phyloP scores from a whole-genome alignment of 495 filamentous ascomycete genomes.

The Xylaria scruposa region DNA sequence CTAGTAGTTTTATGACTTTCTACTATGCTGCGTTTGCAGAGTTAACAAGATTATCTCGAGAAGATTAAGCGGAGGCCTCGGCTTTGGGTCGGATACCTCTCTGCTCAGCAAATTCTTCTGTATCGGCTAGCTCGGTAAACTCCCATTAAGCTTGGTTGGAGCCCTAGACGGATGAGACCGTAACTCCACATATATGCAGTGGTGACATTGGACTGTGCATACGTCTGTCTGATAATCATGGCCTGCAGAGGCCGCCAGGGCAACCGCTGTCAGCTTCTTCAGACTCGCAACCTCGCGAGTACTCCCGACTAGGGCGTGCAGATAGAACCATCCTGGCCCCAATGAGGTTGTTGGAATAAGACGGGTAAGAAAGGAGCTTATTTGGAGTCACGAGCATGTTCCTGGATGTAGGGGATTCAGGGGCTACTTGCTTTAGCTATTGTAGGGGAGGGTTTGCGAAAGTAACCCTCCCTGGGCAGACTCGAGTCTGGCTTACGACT shows the following conservation, averaged over 20 bases:
- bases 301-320: slow-evolving; percentile 8
- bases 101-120: not conserved
- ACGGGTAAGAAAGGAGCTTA: slow-evolving; percentile 1
- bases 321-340: slow-evolving; percentile 12
- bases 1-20: not conserved
- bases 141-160: not conserved
- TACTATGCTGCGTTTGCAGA: not conserved
- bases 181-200: slow-evolving; percentile 1
- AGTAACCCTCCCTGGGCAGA: slow-evolving; percentile 17
- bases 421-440: not conserved
- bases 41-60: not conserved
- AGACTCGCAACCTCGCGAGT: not conserved
- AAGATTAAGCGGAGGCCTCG: not conserved
- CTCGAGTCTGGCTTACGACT: not conserved
- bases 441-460: slow-evolving; percentile 8
- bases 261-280: slow-evolving; percentile 7
- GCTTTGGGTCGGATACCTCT: not conserved
- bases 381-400: not conserved
- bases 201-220: not conserved
- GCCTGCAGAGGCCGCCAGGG: not conserved
- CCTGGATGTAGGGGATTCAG: not conserved
- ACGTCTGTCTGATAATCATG: not conserved
- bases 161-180: slow-evolving; percentile 9
- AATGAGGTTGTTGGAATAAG: not conserved
- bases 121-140: not conserved